Conservation (phyloP, 78 protist species). For the Dictyostelium discoideum region DNA sequence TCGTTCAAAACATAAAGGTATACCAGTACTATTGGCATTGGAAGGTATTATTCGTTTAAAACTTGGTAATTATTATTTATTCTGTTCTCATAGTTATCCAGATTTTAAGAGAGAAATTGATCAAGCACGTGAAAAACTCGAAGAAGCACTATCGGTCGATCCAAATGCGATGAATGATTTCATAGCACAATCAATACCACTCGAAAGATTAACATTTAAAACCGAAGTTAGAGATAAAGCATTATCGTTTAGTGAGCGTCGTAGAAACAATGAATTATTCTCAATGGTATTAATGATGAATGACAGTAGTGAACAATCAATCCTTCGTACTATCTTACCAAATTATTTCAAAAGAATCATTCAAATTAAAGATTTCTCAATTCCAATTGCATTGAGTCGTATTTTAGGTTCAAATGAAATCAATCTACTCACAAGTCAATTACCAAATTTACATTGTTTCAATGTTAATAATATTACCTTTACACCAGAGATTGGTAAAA, state of each 20-base stretch:
- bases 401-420: background rate
- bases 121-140: background rate
- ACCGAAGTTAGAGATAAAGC: background rate
- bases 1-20: background rate
- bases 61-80: slow-evolving; percentile 36
- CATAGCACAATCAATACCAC: background rate
- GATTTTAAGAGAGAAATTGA: background rate
- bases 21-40: background rate
- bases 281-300: background rate
- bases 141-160: background rate
- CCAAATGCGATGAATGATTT: background rate
- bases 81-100: background rate
- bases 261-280: slow-evolving; percentile 25
- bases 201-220: background rate
- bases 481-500: background rate
- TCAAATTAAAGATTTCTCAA: background rate
- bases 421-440: background rate
- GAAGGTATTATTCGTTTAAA: slow-evolving; percentile 45
- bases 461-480: background rate
- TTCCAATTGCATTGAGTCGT: background rate
- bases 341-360: background rate
- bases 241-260: background rate
- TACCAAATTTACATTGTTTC: background rate
- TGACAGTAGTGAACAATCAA: background rate
- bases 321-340: background rate